Evolutionary conservation across 177 flowering plant species (phyloP).

Genomic region (Vitis hybrid): DNA sequence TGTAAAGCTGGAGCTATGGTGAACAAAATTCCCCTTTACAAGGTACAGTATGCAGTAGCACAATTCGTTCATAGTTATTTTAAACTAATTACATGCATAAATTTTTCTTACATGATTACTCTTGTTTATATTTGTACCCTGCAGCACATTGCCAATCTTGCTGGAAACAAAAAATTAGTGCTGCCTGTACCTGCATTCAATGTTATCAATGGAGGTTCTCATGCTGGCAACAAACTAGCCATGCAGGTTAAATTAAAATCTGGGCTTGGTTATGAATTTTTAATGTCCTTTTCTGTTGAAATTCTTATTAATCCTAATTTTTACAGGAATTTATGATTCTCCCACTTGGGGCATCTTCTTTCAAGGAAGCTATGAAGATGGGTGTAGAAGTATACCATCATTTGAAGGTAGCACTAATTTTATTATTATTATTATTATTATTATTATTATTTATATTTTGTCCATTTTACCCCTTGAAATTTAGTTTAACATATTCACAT

Average conservation of each 20-base stretch:
- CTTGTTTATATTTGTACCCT: not conserved
- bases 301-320: not conserved
- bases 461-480: no score
- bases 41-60: slow-evolving; percentile 39
- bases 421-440: not conserved
- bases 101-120: not conserved
- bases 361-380: slow-evolving; percentile 96
- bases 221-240: slow-evolving; percentile 95
- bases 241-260: slow-evolving; percentile 56
- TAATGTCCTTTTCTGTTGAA: not conserved
- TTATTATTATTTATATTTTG: no score
- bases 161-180: slow-evolving; percentile 81
- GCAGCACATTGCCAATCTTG: slow-evolving; percentile 91
- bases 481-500: no score
- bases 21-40: slow-evolving; percentile 75
- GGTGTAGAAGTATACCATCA: slow-evolving; percentile 91
- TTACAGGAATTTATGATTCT: slow-evolving; percentile 92
- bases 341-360: slow-evolving; percentile 81
- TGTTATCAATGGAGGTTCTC: slow-evolving; percentile 94
- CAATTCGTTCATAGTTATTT: no score
- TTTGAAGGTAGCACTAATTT: slow-evolving; percentile 48
- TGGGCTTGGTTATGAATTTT: not conserved
- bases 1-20: slow-evolving; percentile 92
- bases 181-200: slow-evolving; percentile 92
- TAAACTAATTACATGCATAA: no score